phyloP scores from a whole-genome alignment of 176 grass and related monocot genomes.

The Poa annua region DNA sequence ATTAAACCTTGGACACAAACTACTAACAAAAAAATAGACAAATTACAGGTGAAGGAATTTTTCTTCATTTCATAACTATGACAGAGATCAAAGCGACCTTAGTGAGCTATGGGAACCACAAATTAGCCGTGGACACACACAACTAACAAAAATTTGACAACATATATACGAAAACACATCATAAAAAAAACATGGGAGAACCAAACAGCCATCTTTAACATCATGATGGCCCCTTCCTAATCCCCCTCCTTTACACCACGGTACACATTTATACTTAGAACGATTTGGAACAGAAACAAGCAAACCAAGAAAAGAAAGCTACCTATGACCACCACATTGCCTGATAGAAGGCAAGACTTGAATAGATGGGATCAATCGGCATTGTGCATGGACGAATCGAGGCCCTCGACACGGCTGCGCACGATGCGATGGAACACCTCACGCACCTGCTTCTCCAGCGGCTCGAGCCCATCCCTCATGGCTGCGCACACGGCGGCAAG shows the following conservation, averaged over 20 bases:
- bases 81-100: neutral
- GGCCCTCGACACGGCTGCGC: conserved; percentile 84
- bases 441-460: conserved; percentile 76
- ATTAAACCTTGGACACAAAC: no score
- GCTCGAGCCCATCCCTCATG: conserved; percentile 80
- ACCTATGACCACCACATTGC: conserved; percentile 50
- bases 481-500: conserved; percentile 58
- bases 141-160: conserved; percentile 37
- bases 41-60: neutral
- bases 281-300: conserved; percentile 24
- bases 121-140: neutral
- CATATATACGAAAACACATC: conserved; percentile 58
- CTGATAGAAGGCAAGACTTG: conserved; percentile 7
- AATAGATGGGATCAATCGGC: conserved; percentile 53
- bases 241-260: conserved; percentile 62
- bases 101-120: neutral
- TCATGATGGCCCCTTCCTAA: conserved; percentile 45
- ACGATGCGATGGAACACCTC: conserved; percentile 96
- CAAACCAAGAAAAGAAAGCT: conserved; percentile 52
- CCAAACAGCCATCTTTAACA: conserved; percentile 54
- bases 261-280: conserved; percentile 44
- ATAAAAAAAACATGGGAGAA: conserved; percentile 56
- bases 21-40: no score
- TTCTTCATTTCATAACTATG: neutral
- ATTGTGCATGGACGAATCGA: conserved; percentile 75